Evolutionary conservation across 306 rosid species (phyloP).

Genomic region (Hippophae gyantsensis): DNA sequence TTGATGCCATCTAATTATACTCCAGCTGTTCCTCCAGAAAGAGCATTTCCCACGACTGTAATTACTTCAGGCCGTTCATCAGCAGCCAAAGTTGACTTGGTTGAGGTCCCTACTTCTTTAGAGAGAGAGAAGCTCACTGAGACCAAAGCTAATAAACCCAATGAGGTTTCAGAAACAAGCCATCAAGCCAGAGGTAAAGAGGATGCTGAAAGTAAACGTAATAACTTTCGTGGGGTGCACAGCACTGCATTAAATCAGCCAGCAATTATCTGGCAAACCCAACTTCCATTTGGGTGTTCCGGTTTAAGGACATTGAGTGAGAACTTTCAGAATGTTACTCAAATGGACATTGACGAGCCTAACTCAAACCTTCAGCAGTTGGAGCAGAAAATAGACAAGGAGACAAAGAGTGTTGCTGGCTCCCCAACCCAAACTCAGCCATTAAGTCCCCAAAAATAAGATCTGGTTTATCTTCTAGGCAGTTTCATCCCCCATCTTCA

Average conservation of each 20-base stretch:
- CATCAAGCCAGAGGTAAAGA: slow-evolving; percentile 41
- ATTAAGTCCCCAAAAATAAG: slow-evolving; percentile 30
- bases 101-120: slow-evolving; percentile 33
- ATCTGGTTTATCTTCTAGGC: slow-evolving; percentile 27
- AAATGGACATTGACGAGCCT: slow-evolving; percentile 41
- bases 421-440: slow-evolving; percentile 31
- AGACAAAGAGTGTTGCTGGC: slow-evolving; percentile 21
- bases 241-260: slow-evolving; percentile 31
- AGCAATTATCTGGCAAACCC: slow-evolving; percentile 48
- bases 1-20: slow-evolving; percentile 88
- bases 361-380: slow-evolving; percentile 28
- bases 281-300: slow-evolving; percentile 30
- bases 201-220: slow-evolving; percentile 45
- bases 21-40: slow-evolving; percentile 97
- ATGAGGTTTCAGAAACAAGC: slow-evolving; percentile 37
- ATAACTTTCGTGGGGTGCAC: slow-evolving; percentile 21
- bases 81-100: slow-evolving; percentile 48
- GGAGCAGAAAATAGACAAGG: slow-evolving; percentile 38
- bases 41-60: slow-evolving; percentile 87
- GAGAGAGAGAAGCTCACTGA: slow-evolving; percentile 59
- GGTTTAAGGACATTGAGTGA: slow-evolving; percentile 20
- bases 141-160: slow-evolving; percentile 36
- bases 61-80: slow-evolving; percentile 73
- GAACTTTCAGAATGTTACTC: slow-evolving; percentile 27
- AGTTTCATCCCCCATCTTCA: slow-evolving; percentile 31